Evolutionary conservation across 768 basidiomycete genomes (phyloP).

Genomic region (Lactarius pseudohatsudake): DNA sequence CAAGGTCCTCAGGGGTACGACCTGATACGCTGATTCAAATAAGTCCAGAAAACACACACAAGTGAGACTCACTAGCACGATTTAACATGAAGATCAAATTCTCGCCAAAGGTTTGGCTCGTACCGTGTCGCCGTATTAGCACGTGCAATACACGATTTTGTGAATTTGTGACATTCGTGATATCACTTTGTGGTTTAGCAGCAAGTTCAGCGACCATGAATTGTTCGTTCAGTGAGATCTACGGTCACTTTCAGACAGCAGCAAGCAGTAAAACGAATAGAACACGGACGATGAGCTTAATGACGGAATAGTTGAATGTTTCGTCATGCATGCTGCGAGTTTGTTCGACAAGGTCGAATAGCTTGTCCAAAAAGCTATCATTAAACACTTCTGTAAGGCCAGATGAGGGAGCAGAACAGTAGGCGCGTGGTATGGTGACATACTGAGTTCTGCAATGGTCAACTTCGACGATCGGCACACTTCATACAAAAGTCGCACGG

Average conservation of each 20-base stretch:
- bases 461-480: slow-evolving; percentile 90
- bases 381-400: slow-evolving; percentile 64
- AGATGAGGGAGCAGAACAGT: neutral
- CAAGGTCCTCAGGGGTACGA: slow-evolving; percentile 84
- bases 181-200: slow-evolving; percentile 25
- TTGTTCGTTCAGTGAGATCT: slow-evolving; percentile 96
- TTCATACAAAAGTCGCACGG: slow-evolving; percentile 82
- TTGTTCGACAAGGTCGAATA: slow-evolving; percentile 93
- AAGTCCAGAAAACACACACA: neutral
- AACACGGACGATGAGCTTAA: slow-evolving; percentile 81
- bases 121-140: slow-evolving; percentile 77
- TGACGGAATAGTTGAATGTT: slow-evolving; percentile 91
- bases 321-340: slow-evolving; percentile 89
- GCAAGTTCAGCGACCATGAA: slow-evolving; percentile 88
- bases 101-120: slow-evolving; percentile 95
- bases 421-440: slow-evolving; percentile 33
- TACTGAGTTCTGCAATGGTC: slow-evolving; percentile 74
- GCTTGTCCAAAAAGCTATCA: slow-evolving; percentile 79
- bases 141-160: slow-evolving; percentile 80
- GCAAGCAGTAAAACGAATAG: neutral
- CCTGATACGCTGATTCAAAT: slow-evolving; percentile 43
- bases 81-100: slow-evolving; percentile 99
- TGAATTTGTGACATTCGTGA: slow-evolving; percentile 32
- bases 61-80: slow-evolving; percentile 68
- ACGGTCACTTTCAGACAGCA: slow-evolving; percentile 22